phyloP scores from a whole-genome alignment of 441 rosid species.

The Pelargonium myrrhifolium region DNA sequence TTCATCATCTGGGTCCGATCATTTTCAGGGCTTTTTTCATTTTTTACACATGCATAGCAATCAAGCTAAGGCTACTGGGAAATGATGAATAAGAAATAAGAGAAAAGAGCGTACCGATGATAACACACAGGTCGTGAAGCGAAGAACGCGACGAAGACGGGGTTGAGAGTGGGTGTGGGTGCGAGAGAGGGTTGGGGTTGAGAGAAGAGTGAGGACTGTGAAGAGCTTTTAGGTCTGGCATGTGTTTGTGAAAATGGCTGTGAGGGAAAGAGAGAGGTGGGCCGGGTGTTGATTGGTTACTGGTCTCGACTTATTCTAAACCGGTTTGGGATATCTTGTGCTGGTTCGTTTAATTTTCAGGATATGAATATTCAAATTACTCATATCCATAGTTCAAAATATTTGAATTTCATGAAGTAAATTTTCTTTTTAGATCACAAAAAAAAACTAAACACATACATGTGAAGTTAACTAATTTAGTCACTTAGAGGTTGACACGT shows the following conservation, averaged over 20 bases:
- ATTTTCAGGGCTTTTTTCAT: background rate
- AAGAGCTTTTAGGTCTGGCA: too few species aligned
- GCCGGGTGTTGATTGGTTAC: background rate
- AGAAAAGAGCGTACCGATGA: background rate
- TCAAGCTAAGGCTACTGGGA: background rate
- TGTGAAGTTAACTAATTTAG: too few species aligned
- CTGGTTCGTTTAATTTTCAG: too few species aligned
- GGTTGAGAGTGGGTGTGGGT: background rate
- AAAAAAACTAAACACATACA: too few species aligned
- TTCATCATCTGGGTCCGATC: background rate
- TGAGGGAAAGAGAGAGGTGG: conserved; percentile 5
- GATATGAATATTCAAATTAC: too few species aligned
- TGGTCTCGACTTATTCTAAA: background rate
- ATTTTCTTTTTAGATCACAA: too few species aligned
- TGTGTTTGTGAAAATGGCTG: background rate
- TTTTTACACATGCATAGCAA: background rate
- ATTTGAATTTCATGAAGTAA: too few species aligned
- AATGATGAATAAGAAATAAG: background rate
- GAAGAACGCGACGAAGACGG: background rate
- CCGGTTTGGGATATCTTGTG: background rate
- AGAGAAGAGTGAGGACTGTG: background rate
- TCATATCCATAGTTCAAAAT: too few species aligned
- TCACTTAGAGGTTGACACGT: too few species aligned
- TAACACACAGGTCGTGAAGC: background rate
- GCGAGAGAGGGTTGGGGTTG: conserved; percentile 5